phyloP scores from a whole-genome alignment of 139 green algal species.

The Coelastrella sp. region DNA sequence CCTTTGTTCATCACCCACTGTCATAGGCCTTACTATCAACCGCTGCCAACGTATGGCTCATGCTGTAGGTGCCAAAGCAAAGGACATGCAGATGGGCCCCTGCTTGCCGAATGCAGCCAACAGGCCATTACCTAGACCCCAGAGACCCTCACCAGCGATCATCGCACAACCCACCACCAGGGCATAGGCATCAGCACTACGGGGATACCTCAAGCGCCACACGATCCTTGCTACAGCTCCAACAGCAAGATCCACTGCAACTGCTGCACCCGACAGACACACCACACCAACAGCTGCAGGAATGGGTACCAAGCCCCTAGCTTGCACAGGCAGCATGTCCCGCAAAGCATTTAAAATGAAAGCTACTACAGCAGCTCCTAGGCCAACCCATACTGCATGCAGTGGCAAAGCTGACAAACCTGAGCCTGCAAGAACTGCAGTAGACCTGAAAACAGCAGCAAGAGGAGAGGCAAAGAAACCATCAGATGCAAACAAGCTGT shows the following conservation, averaged over 20 bases:
- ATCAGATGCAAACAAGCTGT: constrained; percentile 12
- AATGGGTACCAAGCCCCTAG: constrained; percentile 16
- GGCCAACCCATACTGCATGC: constrained; percentile 12
- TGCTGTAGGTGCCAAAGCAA: not conserved
- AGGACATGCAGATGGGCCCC: constrained; percentile 48
- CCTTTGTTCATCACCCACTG: too few species aligned
- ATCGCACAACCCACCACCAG: constrained; percentile 30
- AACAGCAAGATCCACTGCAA: constrained; percentile 36
- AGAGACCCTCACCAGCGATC: constrained; percentile 42
- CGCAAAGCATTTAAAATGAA: constrained; percentile 3
- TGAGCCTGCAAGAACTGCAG: not conserved
- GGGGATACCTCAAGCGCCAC: constrained; percentile 34
- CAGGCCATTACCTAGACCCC: constrained; percentile 31
- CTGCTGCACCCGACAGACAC: constrained; percentile 4
- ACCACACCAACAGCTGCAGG: constrained; percentile 40
- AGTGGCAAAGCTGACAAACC: not conserved
- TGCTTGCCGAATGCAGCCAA: constrained; percentile 23
- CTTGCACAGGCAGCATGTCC: constrained; percentile 1
- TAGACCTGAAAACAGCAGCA: constrained; percentile 7
- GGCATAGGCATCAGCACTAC: constrained; percentile 36
- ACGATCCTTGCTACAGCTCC: constrained; percentile 10
- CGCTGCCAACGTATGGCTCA: not conserved
- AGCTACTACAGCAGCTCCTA: constrained; percentile 5
- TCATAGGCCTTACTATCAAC: too few species aligned
- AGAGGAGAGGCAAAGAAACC: constrained; percentile 30